Evolutionary conservation across 129 eudicot species (phyloP).

Genomic region (Dittrichia graveolens): DNA sequence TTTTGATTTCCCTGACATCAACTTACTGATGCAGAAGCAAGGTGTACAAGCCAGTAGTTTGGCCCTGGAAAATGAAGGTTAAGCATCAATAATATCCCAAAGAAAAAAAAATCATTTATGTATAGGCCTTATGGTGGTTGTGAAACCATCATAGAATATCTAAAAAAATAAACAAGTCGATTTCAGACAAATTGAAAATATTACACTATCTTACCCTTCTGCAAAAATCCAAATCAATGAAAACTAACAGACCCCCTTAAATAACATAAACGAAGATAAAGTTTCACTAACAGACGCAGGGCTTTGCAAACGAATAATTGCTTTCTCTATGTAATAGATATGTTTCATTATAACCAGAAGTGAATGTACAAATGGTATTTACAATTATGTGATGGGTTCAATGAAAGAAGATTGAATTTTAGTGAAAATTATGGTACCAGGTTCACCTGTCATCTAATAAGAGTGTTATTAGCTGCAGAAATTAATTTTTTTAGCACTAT

Average conservation of each 20-base stretch:
- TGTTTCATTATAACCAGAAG: constrained; percentile 13
- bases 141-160: too few species aligned
- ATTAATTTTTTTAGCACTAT: constrained; percentile 59
- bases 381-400: constrained; percentile 34
- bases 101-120: constrained; percentile 13
- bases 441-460: constrained; percentile 37
- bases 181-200: background rate
- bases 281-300: background rate
- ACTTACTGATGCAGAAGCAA: constrained; percentile 36
- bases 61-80: constrained; percentile 58
- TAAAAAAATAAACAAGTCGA: too few species aligned
- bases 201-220: background rate
- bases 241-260: too few species aligned
- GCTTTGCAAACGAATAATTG: background rate
- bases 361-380: constrained; percentile 25
- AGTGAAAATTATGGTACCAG: constrained; percentile 7
- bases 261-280: background rate
- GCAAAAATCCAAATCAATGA: too few species aligned
- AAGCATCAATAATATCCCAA: constrained; percentile 45
- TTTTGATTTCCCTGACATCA: constrained; percentile 28
- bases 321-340: too few species aligned
- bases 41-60: constrained; percentile 37
- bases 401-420: background rate
- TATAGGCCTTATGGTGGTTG: background rate
- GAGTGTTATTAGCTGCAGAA: constrained; percentile 42